Base-by-base conservation (phyloP, 192 early-diverging fungal genomes). In the Entomortierella beljakovae region DNA sequence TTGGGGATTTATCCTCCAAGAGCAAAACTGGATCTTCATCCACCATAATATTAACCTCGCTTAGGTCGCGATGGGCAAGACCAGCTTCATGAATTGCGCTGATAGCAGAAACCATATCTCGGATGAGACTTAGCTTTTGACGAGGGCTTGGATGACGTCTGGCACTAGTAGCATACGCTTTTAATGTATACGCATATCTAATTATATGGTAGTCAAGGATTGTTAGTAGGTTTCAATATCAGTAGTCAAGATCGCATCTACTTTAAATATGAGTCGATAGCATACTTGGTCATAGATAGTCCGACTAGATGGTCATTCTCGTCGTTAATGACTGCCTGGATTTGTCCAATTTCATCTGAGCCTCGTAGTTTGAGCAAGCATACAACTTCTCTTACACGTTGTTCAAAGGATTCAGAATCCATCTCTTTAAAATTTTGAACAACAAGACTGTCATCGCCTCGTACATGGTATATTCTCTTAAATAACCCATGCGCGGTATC, bases 21-120 rank as follows among this genome's bases (percentile, higher is more conserved):
- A 28, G 28, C 29, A 76, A 46, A 1, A 72, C 54, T 0, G 81
- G 61, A 28, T 80, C 73, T 43, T 85, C 84, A 37, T 83, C 80
- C 4, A 90, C 72, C 87, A 90, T 90, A 49, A 87, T 87, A 50
- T 88, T 90, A 9, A 90, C 87, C 52, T 90, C 88, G 28, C 82
- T 84, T 18, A 90, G 64, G 64, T 90, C 88, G 7, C 88, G 80
- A 55, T 89, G 88, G 9, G 88, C 87, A 16, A 90, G 80, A 6
- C 88, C 88, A 1, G 81, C 81, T 1, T 61, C 63, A 37, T 88
- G 88, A 42, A 90, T 84, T 0, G 76, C 71, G 50, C 77, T 70
- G 53, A 90, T 75, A 13, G 85, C 86, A 33, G 71, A 63, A 6
- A 90, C 29, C 84, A 88, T 87, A 43, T 88, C 83, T 9, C 65